Conservation (phyloP, 2,329 filamentous ascomycete species). For the Emmonsia crescens region DNA sequence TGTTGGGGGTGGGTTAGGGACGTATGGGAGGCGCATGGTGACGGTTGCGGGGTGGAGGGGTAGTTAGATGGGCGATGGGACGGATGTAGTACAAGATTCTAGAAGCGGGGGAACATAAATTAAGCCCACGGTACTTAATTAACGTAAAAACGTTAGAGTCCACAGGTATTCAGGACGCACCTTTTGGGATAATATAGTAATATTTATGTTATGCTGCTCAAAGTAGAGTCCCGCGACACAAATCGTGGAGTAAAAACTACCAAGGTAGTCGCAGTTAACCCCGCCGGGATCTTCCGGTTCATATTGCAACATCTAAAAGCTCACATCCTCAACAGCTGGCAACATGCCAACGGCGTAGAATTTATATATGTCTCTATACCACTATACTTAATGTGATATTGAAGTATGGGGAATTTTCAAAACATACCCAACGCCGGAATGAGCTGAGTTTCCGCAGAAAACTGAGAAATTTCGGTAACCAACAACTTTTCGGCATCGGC, state of each 20-base stretch:
- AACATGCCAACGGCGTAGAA: background rate
- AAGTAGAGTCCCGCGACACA: background rate
- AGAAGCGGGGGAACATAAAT: background rate
- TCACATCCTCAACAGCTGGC: background rate
- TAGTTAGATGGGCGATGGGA: background rate
- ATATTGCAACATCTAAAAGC: background rate
- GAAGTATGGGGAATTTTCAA: background rate
- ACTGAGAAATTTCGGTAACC: background rate
- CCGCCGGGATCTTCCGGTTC: constrained; percentile 3
- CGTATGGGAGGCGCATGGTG: constrained; percentile 46
- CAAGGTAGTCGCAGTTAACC: background rate
- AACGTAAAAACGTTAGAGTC: background rate
- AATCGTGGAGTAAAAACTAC: background rate
- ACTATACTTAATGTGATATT: background rate
- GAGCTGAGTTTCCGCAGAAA: background rate
- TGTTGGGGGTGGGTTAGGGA: constrained; percentile 40
- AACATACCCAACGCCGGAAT: background rate
- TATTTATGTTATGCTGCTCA: background rate
- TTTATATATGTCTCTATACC: background rate
- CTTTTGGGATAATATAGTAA: background rate
- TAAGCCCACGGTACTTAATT: background rate
- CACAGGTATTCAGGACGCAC: background rate
- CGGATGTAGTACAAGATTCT: background rate
- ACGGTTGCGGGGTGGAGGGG: background rate
- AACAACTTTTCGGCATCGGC: background rate